Evolutionary conservation across 202 grass and related monocot genomes (phyloP).

Genomic region (Brachypodium distachyon): DNA sequence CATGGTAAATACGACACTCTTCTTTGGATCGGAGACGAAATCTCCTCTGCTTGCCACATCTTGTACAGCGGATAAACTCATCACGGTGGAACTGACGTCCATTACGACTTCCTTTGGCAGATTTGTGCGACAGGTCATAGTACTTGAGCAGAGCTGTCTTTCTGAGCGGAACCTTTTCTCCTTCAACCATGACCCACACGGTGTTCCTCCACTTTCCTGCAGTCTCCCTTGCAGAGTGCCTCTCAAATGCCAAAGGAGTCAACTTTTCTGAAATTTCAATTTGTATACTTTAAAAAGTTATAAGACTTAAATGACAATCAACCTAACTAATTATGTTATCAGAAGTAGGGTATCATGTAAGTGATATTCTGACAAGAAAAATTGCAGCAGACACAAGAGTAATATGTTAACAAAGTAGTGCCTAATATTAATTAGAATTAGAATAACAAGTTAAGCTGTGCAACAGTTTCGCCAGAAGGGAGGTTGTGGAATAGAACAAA

Average conservation of each 20-base stretch:
- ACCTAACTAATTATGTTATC: neutral
- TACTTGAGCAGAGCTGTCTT: constrained; percentile 84
- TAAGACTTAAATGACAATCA: neutral
- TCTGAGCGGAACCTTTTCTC: constrained; percentile 72
- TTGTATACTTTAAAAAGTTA: no score
- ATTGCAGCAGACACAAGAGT: neutral
- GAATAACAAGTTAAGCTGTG: neutral
- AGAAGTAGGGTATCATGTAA: neutral
- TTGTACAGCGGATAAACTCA: constrained; percentile 68
- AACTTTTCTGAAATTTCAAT: constrained; percentile 75
- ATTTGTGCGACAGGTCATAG: constrained; percentile 55
- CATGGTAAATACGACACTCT: constrained; percentile 89
- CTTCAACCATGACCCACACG: constrained; percentile 88
- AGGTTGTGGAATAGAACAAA: neutral
- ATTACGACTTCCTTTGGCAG: constrained; percentile 47
- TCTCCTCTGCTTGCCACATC: constrained; percentile 76
- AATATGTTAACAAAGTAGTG: neutral
- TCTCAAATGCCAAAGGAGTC: constrained; percentile 93
- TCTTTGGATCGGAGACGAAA: constrained; percentile 81
- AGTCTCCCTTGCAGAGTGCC: constrained; percentile 78
- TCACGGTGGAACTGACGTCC: constrained; percentile 72
- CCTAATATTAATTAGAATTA: neutral
- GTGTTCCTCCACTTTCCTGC: constrained; percentile 96
- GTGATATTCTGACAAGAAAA: neutral
- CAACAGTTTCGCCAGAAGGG: neutral